Percentiles rank a stretch among this genome's conserved stretches.
These are phyloP conservation scores for Chaetomiaceae sp. DNA, from an alignment of 2,329 filamentous ascomycete species.

Conservation along the genomic window DNA sequence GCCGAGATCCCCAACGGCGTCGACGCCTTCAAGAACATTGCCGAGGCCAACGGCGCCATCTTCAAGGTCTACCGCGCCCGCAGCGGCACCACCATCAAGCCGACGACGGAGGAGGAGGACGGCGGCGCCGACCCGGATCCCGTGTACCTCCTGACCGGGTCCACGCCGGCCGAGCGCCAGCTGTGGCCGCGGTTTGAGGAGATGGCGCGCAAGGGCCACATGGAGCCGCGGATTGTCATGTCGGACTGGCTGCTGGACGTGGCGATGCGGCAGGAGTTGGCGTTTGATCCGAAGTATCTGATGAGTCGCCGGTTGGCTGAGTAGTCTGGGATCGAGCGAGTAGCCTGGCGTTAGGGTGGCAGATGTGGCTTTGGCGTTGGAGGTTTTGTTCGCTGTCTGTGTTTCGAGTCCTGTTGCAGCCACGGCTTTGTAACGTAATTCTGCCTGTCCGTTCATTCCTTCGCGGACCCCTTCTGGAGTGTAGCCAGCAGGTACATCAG, in stretches of 20 bases:
- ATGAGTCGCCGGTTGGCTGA: conserved; percentile 30
- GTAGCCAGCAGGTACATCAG: conserved; percentile 34
- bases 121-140: conserved; percentile 59
- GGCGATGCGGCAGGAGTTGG: conserved; percentile 78
- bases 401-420: not conserved
- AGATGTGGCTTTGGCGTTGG: not conserved
- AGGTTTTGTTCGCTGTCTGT: not conserved
- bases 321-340: not conserved
- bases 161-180: conserved; percentile 58
- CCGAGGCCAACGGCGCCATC: conserved; percentile 79
- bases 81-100: conserved; percentile 59
- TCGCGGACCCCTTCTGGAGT: too few species aligned
- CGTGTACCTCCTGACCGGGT: conserved; percentile 75
- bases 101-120: conserved; percentile 56
- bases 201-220: conserved; percentile 71
- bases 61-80: conserved; percentile 73
- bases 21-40: conserved; percentile 79
- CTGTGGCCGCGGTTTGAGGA: conserved; percentile 76
- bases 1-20: conserved; percentile 71
- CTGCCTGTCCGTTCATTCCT: too few species aligned
- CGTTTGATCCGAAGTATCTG: conserved; percentile 59
- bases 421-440: not conserved
- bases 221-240: conserved; percentile 72
- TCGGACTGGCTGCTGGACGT: conserved; percentile 87
- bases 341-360: conserved; percentile 7